Percentiles rank a stretch among this genome's conserved stretches.
phyloP scores from a whole-genome alignment of 306 rosid genomes.

The Dalbergia oliveri region DNA sequence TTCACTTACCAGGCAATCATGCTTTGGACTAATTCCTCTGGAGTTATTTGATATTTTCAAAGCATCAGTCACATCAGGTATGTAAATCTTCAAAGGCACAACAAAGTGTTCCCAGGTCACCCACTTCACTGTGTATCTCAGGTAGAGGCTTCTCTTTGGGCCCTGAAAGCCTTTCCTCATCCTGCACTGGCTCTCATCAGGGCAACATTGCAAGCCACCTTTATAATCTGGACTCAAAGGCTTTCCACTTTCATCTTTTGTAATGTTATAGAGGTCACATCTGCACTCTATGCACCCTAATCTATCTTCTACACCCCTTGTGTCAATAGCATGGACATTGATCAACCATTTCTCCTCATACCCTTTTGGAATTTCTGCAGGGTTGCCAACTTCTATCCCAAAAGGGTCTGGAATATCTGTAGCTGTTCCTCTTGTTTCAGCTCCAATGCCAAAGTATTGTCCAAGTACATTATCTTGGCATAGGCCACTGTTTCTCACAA shows the following conservation, averaged over 20 bases:
- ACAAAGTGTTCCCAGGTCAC: constrained; percentile 64
- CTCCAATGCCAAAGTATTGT: constrained; percentile 75
- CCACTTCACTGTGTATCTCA: constrained; percentile 77
- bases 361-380: constrained; percentile 59
- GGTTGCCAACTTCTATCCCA: constrained; percentile 75
- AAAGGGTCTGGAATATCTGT: constrained; percentile 70
- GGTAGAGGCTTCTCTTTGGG: constrained; percentile 56
- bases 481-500: constrained; percentile 56
- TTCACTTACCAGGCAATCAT: constrained; percentile 62
- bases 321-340: constrained; percentile 80
- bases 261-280: constrained; percentile 71
- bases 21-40: constrained; percentile 40
- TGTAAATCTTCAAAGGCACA: constrained; percentile 67
- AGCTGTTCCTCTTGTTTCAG: constrained; percentile 68
- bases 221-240: constrained; percentile 59
- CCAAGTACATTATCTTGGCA: constrained; percentile 52
- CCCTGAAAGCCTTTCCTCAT: constrained; percentile 57
- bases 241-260: constrained; percentile 48
- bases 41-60: constrained; percentile 44
- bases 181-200: constrained; percentile 62
- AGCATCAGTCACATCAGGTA: constrained; percentile 72
- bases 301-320: constrained; percentile 67
- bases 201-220: constrained; percentile 79
- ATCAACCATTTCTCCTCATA: constrained; percentile 75
- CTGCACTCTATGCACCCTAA: constrained; percentile 74